Conservation (phyloP, 2,329 filamentous ascomycete species). For the Rachicladosporium sp. region DNA sequence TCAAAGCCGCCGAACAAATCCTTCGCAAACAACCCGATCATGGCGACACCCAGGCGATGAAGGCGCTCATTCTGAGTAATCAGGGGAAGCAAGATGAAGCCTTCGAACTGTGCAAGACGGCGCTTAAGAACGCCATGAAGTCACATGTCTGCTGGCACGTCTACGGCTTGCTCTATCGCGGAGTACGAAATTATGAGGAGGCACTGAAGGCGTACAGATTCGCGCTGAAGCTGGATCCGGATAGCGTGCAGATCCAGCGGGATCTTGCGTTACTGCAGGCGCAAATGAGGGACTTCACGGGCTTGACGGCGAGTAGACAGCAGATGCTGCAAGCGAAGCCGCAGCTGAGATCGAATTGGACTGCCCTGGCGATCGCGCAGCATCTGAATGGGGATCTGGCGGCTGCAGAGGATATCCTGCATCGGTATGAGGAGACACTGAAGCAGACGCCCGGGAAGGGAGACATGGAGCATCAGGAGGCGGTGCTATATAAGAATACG, state of each 20-base stretch:
- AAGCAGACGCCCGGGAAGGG: constrained; percentile 64
- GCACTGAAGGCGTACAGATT: constrained; percentile 99
- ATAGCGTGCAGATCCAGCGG: constrained; percentile 83
- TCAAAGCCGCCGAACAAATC: constrained; percentile 94
- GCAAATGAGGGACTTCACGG: constrained; percentile 91
- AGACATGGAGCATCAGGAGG: constrained; percentile 89
- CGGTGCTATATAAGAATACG: constrained; percentile 85
- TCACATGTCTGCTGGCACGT: constrained; percentile 99
- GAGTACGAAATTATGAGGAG: constrained; percentile 95
- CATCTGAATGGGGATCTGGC: constrained; percentile 76
- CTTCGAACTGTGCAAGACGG: constrained; percentile 82
- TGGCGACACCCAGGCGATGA: constrained; percentile 98
- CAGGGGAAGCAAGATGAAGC: constrained; percentile 89
- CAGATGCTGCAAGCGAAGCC: constrained; percentile 79
- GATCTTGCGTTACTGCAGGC: constrained; percentile 88
- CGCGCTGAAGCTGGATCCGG: constrained; percentile 83
- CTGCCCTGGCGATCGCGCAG: constrained; percentile 84
- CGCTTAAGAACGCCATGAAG: constrained; percentile 93
- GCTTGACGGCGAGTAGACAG: constrained; percentile 80
- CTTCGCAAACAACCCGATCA: constrained; percentile 89
- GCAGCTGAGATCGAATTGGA: constrained; percentile 84
- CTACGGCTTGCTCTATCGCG: constrained; percentile 85
- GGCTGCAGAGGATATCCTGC: constrained; percentile 82
- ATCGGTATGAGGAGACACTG: constrained; percentile 84
- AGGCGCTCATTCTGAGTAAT: constrained; percentile 88